These are phyloP conservation scores for Stephania yunnanensis DNA, from an alignment of 164 flowering plant genomes.

Conservation along the genomic window DNA sequence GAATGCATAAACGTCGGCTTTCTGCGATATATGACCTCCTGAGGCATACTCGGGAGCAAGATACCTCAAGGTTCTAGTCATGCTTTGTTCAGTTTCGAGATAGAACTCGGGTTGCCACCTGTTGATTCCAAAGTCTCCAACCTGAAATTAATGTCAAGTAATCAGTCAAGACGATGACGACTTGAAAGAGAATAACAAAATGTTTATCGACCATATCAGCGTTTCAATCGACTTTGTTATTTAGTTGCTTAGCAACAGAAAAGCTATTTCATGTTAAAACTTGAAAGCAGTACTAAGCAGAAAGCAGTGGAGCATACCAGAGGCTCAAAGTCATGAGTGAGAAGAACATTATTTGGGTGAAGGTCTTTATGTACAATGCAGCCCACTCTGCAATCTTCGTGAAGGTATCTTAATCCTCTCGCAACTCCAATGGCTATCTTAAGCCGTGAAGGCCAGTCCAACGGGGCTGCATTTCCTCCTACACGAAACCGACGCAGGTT, in stretches of 20 bases:
- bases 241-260: not conserved
- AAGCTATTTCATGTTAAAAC: not conserved
- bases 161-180: not conserved
- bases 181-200: too few relatives aligned
- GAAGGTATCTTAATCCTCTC: conserved; percentile 83
- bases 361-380: conserved; percentile 79
- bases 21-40: conserved; percentile 54
- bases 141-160: conserved; percentile 33
- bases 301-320: conserved; percentile 33
- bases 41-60: conserved; percentile 77
- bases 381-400: conserved; percentile 94
- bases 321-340: conserved; percentile 90
- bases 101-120: conserved; percentile 55
- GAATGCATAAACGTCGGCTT: conserved; percentile 80
- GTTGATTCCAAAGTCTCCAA: conserved; percentile 86
- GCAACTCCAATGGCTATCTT: conserved; percentile 85
- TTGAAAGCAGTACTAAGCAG: not conserved
- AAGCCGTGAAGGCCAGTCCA: conserved; percentile 60
- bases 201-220: not conserved
- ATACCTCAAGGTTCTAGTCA: conserved; percentile 64
- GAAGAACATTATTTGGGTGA: conserved; percentile 73
- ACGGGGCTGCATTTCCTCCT: conserved; percentile 33
- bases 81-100: conserved; percentile 31
- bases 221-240: not conserved
- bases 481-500: not conserved